Evolutionary conservation across 345 rosid species (phyloP).

Genomic region (Citrus reticulata): DNA sequence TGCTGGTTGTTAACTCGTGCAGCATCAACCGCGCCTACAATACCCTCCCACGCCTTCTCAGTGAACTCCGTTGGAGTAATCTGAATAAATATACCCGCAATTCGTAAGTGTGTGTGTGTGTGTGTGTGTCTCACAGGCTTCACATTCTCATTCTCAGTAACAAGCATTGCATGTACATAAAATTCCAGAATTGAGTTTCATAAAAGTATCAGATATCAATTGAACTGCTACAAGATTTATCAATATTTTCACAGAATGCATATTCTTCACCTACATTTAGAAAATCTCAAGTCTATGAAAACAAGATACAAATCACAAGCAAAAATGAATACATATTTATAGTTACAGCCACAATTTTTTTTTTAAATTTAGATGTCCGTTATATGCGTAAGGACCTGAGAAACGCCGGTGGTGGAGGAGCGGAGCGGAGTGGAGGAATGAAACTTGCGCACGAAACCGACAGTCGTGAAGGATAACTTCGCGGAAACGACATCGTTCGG

Average conservation of each 20-base stretch:
- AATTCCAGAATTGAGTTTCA: neutral
- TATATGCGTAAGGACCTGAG: conserved; percentile 29
- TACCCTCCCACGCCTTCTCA: conserved; percentile 93
- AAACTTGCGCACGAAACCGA: conserved; percentile 19
- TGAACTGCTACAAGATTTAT: neutral
- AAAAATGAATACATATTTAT: too few relatives aligned
- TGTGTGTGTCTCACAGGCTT: neutral
- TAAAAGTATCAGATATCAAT: neutral
- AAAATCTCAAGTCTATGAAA: neutral
- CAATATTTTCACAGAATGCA: neutral
- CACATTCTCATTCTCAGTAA: too few relatives aligned
- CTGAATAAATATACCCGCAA: conserved; percentile 23
- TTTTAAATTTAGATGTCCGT: too few relatives aligned
- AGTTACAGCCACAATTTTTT: too few relatives aligned
- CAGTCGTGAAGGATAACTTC: neutral
- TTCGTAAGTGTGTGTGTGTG: neutral
- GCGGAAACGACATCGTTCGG: conserved; percentile 12
- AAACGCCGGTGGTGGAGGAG: conserved; percentile 34
- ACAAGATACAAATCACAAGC: neutral
- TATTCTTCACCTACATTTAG: neutral
- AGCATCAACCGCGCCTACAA: conserved; percentile 63
- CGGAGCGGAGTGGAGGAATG: conserved; percentile 38
- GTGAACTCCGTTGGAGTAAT: conserved; percentile 59
- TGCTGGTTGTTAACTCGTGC: conserved; percentile 63
- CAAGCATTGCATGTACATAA: too few relatives aligned